Evolutionary conservation across 306 rosid genomes (phyloP).

Genomic region (Clitoria ternatea): DNA sequence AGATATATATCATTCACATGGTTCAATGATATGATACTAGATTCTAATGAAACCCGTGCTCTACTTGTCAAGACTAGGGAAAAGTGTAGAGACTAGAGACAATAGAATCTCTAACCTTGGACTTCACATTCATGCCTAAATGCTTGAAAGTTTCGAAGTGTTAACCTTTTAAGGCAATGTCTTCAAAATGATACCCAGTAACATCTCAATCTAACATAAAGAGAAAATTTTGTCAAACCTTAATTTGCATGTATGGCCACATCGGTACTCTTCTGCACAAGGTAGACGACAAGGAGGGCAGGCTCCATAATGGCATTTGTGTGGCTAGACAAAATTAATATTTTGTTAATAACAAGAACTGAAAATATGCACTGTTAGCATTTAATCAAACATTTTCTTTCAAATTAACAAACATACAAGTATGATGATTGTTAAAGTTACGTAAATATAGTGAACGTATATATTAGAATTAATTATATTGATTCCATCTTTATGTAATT

Average conservation of each 20-base stretch:
- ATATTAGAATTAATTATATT: too few species aligned
- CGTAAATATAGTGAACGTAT: too few species aligned
- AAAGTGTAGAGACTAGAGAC: not conserved
- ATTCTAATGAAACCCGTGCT: not conserved
- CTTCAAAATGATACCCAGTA: not conserved
- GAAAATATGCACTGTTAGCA: not conserved
- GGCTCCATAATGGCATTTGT: conserved; percentile 96
- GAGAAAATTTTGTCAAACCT: conserved; percentile 49
- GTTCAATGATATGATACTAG: not conserved
- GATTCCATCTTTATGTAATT: too few species aligned
- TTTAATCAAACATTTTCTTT: not conserved
- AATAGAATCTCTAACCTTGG: not conserved
- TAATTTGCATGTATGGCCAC: conserved; percentile 83
- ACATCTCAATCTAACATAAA: conserved; percentile 11
- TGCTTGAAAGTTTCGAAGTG: not conserved
- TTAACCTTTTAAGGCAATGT: not conserved
- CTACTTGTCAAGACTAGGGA: not conserved
- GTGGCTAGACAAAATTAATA: conserved; percentile 58
- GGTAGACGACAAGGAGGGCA: conserved; percentile 76
- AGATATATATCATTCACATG: not conserved
- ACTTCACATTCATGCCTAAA: not conserved
- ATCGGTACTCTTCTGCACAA: conserved; percentile 76
- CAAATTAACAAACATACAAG: conserved; percentile 1
- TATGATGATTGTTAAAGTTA: too few species aligned
- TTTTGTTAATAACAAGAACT: conserved; percentile 15